Base-by-base conservation (phyloP, 495 filamentous ascomycete genomes). In the Podospora bellae-mahoneyi region DNA sequence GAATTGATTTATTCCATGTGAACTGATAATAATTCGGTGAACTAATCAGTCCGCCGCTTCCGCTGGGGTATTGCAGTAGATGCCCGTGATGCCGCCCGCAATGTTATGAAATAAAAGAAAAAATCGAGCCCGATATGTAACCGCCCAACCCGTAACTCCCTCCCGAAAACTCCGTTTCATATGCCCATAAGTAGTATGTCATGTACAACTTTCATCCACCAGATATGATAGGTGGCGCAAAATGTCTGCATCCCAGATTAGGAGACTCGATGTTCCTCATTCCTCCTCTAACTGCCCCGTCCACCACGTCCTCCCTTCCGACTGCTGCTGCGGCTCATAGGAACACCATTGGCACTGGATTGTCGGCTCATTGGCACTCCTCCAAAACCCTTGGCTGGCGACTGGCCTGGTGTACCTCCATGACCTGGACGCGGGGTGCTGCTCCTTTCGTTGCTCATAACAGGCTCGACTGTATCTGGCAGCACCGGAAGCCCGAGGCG, bases 321-420 rank as follows among this genome's bases (percentile, higher is more conserved):
- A 53, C 73, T 78, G 66, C 74, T 78, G 39, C 76, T 84, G 57
- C 84, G 73, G 65, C 81, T 84, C 84, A 86, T 86, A 1, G 79
- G 78, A 23, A 76, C 80, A 44, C 83, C 80, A 44, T 81, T 83
- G 0, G 81, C 76, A 58, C 82, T 84, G 54, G 77, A 81, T 71
- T 84, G 81, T 26, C 82, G 75, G 68, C 82, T 84, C 83, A 86
- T 84, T 19, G 82, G 72, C 32, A 78, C 75, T 1, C 80, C 81
- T 4, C 76, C 77, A 6, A 72, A 56, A 6, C 66, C 68, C 68
- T 78, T 74, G 20, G 72, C 72, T 4, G 76, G 73, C 1, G 73
- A 73, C 20, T 68, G 71, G 13, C 64, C 61, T 20, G 78, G 77
- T 7, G 78, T 75, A 59, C 72, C 76, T 5, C 72, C 62, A 13